A percentile compares a stretch with the other conserved stretches of the same genome.
These are phyloP conservation scores for Phytophthora sp. DNA, from an alignment of 352 stramenopile genomes.

Conservation along the genomic window DNA sequence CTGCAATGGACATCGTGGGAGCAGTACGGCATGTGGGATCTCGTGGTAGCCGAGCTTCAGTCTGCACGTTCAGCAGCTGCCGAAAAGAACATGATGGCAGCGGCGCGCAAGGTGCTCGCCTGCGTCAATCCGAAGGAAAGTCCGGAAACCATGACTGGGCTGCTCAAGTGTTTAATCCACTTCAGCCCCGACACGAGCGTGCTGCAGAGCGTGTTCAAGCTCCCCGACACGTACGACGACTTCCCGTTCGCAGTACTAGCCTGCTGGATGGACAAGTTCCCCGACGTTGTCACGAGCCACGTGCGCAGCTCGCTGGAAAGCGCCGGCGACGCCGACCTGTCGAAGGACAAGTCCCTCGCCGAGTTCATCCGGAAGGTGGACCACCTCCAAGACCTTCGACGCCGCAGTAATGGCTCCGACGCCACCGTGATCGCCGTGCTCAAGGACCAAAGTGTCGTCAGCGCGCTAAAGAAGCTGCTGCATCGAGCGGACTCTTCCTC, in stretches of 20 bases:
- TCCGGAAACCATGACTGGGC: constrained; percentile 70
- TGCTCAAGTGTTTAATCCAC: constrained; percentile 80
- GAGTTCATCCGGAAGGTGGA: constrained; percentile 73
- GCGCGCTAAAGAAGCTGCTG: constrained; percentile 47
- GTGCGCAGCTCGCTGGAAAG: constrained; percentile 56
- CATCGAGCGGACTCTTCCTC: constrained; percentile 13
- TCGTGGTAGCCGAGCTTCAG: constrained; percentile 74
- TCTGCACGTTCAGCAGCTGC: constrained; percentile 33
- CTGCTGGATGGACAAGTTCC: constrained; percentile 76
- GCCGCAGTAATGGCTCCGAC: constrained; percentile 7
- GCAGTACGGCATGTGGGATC: constrained; percentile 82
- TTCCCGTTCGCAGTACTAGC: constrained; percentile 73
- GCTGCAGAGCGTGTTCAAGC: constrained; percentile 82
- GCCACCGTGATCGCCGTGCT: constrained; percentile 38
- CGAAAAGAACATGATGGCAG: constrained; percentile 71
- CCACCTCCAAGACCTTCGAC: constrained; percentile 52
- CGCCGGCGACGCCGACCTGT: constrained; percentile 14
- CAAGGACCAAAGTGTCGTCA: constrained; percentile 48
- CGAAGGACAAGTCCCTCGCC: constrained; percentile 45
- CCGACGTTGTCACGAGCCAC: constrained; percentile 61
- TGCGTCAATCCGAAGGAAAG: constrained; percentile 78
- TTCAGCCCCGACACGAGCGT: constrained; percentile 69
- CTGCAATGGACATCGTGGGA: constrained; percentile 87
- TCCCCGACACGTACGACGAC: constrained; percentile 61
- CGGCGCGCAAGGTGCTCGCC: constrained; percentile 74